A percentile compares a stretch with the other conserved stretches of the same genome.
Evolutionary conservation across 495 filamentous ascomycete species (phyloP).

Genomic region (Chlorociboria aeruginascens): DNA sequence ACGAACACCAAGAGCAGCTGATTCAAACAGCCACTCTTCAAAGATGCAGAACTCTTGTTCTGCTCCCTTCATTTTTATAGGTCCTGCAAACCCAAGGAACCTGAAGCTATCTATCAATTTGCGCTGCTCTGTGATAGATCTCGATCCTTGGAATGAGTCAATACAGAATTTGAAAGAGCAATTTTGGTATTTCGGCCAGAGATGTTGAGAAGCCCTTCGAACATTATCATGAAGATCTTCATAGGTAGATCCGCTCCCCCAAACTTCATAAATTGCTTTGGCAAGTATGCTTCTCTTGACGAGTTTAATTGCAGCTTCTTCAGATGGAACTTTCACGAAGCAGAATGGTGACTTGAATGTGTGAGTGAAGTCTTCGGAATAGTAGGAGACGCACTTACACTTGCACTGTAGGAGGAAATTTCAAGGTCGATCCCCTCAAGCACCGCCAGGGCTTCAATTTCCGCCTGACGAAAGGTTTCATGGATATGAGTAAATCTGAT

Average conservation of each 20-base stretch:
- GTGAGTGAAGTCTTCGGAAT: constrained; percentile 2
- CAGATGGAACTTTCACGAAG: constrained; percentile 55
- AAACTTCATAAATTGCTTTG: constrained; percentile 76
- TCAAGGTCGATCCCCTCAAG: constrained; percentile 56
- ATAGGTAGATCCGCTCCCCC: constrained; percentile 63
- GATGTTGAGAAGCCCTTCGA: constrained; percentile 37
- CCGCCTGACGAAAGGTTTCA: constrained; percentile 77
- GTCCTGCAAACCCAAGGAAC: constrained; percentile 67
- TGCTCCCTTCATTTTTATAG: constrained; percentile 58
- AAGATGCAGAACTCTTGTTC: constrained; percentile 66
- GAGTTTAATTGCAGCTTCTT: constrained; percentile 49
- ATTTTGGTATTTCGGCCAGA: constrained; percentile 51
- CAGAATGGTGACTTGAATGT: constrained; percentile 72
- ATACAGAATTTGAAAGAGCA: constrained; percentile 71
- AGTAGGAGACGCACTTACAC: constrained; percentile 37
- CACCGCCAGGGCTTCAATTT: constrained; percentile 72
- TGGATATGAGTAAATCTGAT: constrained; percentile 85
- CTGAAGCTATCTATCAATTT: constrained; percentile 68
- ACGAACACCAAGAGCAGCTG: constrained; percentile 12
- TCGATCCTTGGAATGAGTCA: constrained; percentile 64
- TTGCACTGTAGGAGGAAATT: constrained; percentile 56
- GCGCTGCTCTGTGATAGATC: constrained; percentile 42
- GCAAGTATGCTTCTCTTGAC: constrained; percentile 67
- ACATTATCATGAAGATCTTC: constrained; percentile 56
- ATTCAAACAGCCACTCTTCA: constrained; percentile 58